These are phyloP conservation scores for Aristolochia fimbriata DNA, from an alignment of 164 flowering plant species.

Conservation along the genomic window DNA sequence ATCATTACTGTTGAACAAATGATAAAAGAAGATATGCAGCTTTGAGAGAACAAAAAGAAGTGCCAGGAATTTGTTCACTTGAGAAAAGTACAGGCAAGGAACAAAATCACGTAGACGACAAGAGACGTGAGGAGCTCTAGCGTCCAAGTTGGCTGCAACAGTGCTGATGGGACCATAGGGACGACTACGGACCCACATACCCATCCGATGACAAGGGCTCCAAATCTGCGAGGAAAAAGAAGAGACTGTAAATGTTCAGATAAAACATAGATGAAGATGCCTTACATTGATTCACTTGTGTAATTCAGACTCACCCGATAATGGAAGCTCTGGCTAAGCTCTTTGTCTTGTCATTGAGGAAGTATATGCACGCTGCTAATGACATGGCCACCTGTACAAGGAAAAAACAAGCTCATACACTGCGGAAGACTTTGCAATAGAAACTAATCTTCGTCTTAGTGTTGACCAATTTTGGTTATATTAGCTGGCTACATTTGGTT, in stretches of 20 bases:
- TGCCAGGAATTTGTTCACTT: conserved; percentile 31
- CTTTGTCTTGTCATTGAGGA: conserved; percentile 86
- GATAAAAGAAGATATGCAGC: too few relatives aligned
- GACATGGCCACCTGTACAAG: conserved; percentile 72
- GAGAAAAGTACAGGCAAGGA: conserved; percentile 76
- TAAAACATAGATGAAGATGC: neutral
- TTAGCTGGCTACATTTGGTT: too few relatives aligned
- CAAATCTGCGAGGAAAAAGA: conserved; percentile 38
- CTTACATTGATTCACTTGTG: neutral
- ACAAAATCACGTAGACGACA: conserved; percentile 62
- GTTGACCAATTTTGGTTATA: too few relatives aligned
- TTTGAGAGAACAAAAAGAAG: too few relatives aligned
- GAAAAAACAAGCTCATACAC: neutral
- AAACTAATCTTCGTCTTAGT: too few relatives aligned
- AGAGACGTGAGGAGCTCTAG: conserved; percentile 88
- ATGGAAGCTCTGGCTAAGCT: conserved; percentile 63
- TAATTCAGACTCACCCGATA: conserved; percentile 46
- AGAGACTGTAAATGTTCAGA: neutral
- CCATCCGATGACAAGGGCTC: conserved; percentile 82
- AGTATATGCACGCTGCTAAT: conserved; percentile 83
- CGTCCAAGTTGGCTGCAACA: conserved; percentile 74
- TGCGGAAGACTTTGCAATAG: neutral
- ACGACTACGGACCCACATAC: conserved; percentile 63
- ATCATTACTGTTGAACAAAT: too few relatives aligned
- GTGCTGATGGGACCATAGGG: conserved; percentile 57